Evolutionary conservation across 2,329 filamentous ascomycete species (phyloP).

Genomic region (Pseudovirgaria hyperparasitica): DNA sequence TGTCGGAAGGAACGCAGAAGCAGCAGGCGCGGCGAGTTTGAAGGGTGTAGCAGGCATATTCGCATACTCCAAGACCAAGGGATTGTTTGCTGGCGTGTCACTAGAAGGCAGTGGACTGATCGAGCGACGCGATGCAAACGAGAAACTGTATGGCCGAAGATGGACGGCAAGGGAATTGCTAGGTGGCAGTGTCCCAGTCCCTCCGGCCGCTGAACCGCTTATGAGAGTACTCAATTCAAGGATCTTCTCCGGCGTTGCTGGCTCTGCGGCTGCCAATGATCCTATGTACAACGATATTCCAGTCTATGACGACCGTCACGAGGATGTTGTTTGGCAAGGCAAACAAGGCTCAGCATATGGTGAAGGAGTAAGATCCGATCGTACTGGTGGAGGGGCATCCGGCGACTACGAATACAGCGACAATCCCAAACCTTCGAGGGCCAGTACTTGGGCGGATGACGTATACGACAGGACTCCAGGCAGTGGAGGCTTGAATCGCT

Average conservation of each 20-base stretch:
- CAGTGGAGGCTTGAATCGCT: constrained; percentile 26
- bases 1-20: constrained; percentile 88
- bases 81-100: constrained; percentile 88
- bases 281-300: constrained; percentile 88
- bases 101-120: constrained; percentile 88
- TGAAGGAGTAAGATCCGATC: constrained; percentile 47
- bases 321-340: constrained; percentile 76
- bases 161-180: constrained; percentile 74
- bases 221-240: constrained; percentile 76
- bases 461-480: constrained; percentile 48
- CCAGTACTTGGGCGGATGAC: constrained; percentile 65
- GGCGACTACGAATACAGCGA: constrained; percentile 40
- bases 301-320: constrained; percentile 71
- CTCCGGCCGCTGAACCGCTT: constrained; percentile 70
- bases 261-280: constrained; percentile 37
- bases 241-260: constrained; percentile 58
- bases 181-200: constrained; percentile 62
- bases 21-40: constrained; percentile 82
- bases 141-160: constrained; percentile 81
- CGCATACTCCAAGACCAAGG: constrained; percentile 96
- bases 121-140: constrained; percentile 90
- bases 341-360: constrained; percentile 57
- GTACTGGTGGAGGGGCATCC: constrained; percentile 24
- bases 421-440: constrained; percentile 46
- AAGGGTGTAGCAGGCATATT: constrained; percentile 87